Evolutionary conservation across 2,329 filamentous ascomycete genomes (phyloP).

Genomic region (Xylaria sp.): DNA sequence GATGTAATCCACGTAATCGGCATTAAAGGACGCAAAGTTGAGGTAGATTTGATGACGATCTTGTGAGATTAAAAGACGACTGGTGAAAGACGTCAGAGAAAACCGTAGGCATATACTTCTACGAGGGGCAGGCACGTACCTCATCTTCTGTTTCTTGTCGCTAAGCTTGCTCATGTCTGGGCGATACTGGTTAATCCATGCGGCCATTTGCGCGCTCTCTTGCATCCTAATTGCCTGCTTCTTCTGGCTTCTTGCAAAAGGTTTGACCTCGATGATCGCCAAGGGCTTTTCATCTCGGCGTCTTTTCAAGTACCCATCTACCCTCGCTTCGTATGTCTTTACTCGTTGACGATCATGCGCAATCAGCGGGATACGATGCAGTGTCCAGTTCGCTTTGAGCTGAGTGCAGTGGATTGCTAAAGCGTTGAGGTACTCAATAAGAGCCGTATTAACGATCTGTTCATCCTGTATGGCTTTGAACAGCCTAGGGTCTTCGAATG

Average conservation of each 20-base stretch:
- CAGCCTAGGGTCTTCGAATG: background rate
- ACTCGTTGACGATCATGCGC: background rate
- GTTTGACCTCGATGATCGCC: constrained; percentile 17
- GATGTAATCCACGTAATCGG: constrained; percentile 25
- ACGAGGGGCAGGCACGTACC: too few relatives aligned
- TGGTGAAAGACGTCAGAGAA: background rate
- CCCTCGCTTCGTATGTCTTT: constrained; percentile 31
- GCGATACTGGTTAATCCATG: constrained; percentile 18
- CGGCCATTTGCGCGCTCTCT: constrained; percentile 27
- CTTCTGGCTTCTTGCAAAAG: background rate
- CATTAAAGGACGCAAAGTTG: constrained; percentile 7
- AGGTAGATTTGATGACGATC: constrained; percentile 15
- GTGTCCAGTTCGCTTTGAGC: constrained; percentile 9
- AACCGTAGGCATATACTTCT: background rate
- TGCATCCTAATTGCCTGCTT: constrained; percentile 3
- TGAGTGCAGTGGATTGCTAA: constrained; percentile 1
- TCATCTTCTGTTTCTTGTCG: too few relatives aligned
- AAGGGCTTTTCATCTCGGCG: background rate
- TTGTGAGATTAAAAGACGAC: constrained; percentile 20
- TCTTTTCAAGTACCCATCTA: constrained; percentile 14
- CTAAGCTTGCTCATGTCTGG: background rate
- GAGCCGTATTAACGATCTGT: constrained; percentile 29
- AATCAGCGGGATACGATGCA: constrained; percentile 4
- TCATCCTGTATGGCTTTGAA: constrained; percentile 22
- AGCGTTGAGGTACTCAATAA: constrained; percentile 23